Conservation (phyloP, 176 grass and related monocot species). For the Dactylis glomerata region DNA sequence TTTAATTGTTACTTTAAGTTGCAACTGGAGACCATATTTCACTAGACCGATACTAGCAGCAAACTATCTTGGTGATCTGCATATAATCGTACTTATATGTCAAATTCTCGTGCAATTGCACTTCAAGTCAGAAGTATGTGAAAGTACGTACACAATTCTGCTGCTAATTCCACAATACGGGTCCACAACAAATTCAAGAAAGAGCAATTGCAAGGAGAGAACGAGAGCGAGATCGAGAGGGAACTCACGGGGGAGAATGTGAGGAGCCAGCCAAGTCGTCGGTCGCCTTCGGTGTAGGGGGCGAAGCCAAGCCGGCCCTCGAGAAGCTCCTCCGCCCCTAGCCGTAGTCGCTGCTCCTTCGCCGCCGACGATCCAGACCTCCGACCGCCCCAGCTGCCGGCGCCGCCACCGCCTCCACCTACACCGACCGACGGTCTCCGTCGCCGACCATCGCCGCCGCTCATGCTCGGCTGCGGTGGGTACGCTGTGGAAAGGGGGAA, state of each 20-base stretch:
- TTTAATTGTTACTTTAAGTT: not conserved
- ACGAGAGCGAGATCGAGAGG: not conserved
- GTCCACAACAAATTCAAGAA: not conserved
- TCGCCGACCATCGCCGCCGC: conserved; percentile 20
- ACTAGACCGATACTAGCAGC: not conserved
- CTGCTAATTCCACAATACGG: not conserved
- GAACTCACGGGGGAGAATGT: conserved; percentile 73
- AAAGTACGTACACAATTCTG: not conserved
- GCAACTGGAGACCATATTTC: not conserved
- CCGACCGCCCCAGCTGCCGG: conserved; percentile 32
- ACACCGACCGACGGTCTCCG: conserved; percentile 19
- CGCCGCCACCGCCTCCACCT: conserved; percentile 8
- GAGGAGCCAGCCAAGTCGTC: conserved; percentile 88
- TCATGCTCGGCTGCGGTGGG: conserved; percentile 9
- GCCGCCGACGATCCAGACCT: conserved; percentile 27
- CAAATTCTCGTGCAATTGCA: conserved; percentile 12
- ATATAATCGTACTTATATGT: conserved; percentile 2
- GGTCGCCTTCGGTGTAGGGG: conserved; percentile 64
- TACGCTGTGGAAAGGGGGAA: not conserved
- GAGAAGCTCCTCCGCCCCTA: conserved; percentile 79
- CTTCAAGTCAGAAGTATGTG: not conserved
- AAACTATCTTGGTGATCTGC: not conserved
- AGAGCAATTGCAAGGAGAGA: conserved; percentile 2
- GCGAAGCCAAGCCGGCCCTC: conserved; percentile 84
- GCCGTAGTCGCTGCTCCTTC: conserved; percentile 65